Base-by-base conservation (phyloP, 2,329 filamentous ascomycete species). In the Aquanectria penicillioides region DNA sequence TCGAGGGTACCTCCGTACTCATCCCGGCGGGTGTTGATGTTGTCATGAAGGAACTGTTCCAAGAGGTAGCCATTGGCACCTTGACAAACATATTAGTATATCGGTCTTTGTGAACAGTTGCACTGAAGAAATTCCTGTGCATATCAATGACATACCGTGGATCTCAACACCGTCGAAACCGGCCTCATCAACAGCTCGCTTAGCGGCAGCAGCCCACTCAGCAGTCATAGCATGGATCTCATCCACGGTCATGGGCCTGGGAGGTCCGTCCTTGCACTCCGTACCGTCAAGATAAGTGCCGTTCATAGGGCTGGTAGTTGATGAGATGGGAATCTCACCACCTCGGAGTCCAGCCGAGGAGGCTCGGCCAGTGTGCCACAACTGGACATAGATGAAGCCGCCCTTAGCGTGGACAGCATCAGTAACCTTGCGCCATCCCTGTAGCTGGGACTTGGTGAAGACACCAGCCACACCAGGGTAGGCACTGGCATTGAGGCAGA, bases 161-260 rank as follows among this genome's bases (percentile, higher is more conserved):
- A 81, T 71, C 65, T 93, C 90, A 49, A 93, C 85, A 5, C 85
- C 86, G 69, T 93, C 90, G 40, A 89, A 88, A 0, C 90, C 90
- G 3, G 84, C 86, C 1, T 51, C 60, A 1, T 82, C 79, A 2
- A 91, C 73, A 1, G 89, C 83, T n/a, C 85, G 77, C 66, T 81
- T 81, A 0, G 81, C 76, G 0, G 83, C 82, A 0, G 78, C 81
- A 2, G 81, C 83, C 77, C 83, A 92, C 2, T 84, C 84, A 2
- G 74, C 71, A 68, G 90, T 89, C 59, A 89, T 79, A 2, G 80
- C 74, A 51, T 86, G 79, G 56, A 93, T 93, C 33, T 92, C 89
- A 0, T 82, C 75, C 15, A 83, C 77, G 0, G 85, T 89, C 83
- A 93, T 83, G 9, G 81, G 86, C 50, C 83, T 85, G 2, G 89